Evolutionary conservation across 1,284 basidiomycete species (phyloP).

Genomic region (Cryptococcus sp.): DNA sequence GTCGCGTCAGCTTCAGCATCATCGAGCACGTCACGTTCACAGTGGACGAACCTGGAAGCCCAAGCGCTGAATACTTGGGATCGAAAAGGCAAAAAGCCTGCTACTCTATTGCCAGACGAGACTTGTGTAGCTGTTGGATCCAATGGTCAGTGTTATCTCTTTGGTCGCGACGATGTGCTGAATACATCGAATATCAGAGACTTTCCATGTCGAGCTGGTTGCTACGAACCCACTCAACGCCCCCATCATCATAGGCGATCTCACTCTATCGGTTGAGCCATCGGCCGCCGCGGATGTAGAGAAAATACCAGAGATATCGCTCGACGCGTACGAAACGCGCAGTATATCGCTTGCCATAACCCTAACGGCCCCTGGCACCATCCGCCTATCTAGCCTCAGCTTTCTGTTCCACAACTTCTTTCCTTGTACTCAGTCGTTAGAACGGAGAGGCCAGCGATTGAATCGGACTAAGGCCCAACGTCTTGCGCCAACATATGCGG

Average conservation of each 20-base stretch:
- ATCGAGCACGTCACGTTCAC: conserved; percentile 9
- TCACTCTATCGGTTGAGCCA: conserved; percentile 26
- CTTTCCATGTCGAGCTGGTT: conserved; percentile 50
- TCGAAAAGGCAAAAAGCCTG: conserved; percentile 46
- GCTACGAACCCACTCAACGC: conserved; percentile 55
- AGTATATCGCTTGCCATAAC: conserved; percentile 40
- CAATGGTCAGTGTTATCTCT: conserved; percentile 33
- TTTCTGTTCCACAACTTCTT: conserved; percentile 55
- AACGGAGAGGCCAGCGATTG: conserved; percentile 50
- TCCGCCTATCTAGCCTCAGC: conserved; percentile 39
- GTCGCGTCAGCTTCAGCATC: conserved; percentile 24
- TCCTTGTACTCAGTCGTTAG: conserved; percentile 50
- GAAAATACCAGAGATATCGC: conserved; percentile 37
- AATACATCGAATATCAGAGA: conserved; percentile 29
- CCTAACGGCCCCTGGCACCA: conserved; percentile 20
- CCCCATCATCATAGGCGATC: conserved; percentile 33
- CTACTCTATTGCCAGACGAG: conserved; percentile 31
- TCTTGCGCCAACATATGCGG: conserved; percentile 51
- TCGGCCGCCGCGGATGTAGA: conserved; percentile 23
- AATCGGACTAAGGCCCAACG: conserved; percentile 53
- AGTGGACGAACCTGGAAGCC: conserved; percentile 36
- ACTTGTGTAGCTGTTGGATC: conserved; percentile 32
- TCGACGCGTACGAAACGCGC: conserved; percentile 50
- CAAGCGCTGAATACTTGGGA: conserved; percentile 39
- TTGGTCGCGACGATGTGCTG: not conserved